A percentile compares a stretch with the other conserved stretches of the same genome.
Evolutionary conservation across 2,329 filamentous ascomycete species (phyloP).

Genomic region (Penicillium sp.): DNA sequence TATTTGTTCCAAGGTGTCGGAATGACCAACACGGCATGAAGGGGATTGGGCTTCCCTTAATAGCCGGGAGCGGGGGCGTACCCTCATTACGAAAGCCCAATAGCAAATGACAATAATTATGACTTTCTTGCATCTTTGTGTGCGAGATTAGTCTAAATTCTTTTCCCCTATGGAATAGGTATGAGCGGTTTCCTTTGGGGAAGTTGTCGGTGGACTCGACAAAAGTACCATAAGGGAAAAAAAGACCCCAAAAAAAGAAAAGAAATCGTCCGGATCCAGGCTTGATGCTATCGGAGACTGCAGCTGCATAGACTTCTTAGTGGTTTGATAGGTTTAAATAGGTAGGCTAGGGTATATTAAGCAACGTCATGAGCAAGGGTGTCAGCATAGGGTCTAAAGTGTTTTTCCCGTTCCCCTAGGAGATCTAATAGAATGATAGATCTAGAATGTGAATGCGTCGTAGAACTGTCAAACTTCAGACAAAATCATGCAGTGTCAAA

Average conservation of each 20-base stretch:
- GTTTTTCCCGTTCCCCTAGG: background rate
- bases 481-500: background rate
- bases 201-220: background rate
- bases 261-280: conserved; percentile 11
- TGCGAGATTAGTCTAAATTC: background rate
- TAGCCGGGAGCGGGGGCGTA: background rate
- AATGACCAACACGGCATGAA: conserved; percentile 17
- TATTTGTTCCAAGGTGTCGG: conserved; percentile 1
- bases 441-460: background rate
- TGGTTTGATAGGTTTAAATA: background rate
- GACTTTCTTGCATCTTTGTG: background rate
- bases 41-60: conserved; percentile 3
- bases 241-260: conserved; percentile 4
- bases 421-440: background rate
- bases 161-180: background rate
- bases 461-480: background rate
- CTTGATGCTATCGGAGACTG: conserved; percentile 10
- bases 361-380: conserved; percentile 20
- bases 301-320: conserved; percentile 1
- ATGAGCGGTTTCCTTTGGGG: background rate
- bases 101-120: background rate
- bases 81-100: background rate
- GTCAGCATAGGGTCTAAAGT: background rate
- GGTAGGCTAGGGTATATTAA: conserved; percentile 3
- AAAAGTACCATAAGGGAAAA: conserved; percentile 1